These are phyloP conservation scores for Chamaecrista fasciculata DNA, from an alignment of 306 rosid species.

Conservation along the genomic window DNA sequence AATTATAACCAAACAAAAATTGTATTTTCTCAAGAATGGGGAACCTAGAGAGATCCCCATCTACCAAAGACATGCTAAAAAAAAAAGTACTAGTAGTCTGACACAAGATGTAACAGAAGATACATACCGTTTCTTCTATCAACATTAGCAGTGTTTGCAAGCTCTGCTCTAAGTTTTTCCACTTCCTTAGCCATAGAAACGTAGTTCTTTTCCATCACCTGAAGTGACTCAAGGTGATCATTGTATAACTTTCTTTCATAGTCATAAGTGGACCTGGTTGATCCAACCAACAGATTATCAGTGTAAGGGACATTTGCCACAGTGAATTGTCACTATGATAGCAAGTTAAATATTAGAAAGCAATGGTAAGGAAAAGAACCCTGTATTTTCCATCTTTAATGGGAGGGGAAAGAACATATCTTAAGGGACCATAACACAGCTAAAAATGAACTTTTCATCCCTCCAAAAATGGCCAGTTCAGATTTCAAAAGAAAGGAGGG, in stretches of 20 bases:
- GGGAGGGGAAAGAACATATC: neutral
- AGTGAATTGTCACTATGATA: conserved; percentile 14
- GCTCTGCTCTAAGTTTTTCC: conserved; percentile 92
- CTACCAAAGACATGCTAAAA: neutral
- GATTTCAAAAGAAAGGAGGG: neutral
- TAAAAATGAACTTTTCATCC: neutral
- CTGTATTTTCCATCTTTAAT: neutral
- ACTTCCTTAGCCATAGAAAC: conserved; percentile 90
- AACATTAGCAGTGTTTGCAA: conserved; percentile 51
- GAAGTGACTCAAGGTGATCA: conserved; percentile 95
- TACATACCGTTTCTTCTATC: conserved; percentile 71
- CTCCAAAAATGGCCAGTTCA: neutral
- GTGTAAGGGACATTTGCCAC: conserved; percentile 23
- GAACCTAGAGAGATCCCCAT: no score
- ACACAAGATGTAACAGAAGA: conserved; percentile 24
- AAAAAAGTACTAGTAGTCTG: conserved; percentile 21
- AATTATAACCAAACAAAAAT: no score
- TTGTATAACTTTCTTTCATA: conserved; percentile 85
- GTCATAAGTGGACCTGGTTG: conserved; percentile 80
- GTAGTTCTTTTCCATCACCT: conserved; percentile 91
- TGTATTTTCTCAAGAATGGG: no score
- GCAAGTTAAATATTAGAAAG: neutral
- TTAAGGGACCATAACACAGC: neutral
- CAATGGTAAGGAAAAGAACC: neutral
- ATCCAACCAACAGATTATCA: conserved; percentile 38